Evolutionary conservation across 1,284 basidiomycete genomes (phyloP).

Genomic region (Lignosus rhinocerotis): DNA sequence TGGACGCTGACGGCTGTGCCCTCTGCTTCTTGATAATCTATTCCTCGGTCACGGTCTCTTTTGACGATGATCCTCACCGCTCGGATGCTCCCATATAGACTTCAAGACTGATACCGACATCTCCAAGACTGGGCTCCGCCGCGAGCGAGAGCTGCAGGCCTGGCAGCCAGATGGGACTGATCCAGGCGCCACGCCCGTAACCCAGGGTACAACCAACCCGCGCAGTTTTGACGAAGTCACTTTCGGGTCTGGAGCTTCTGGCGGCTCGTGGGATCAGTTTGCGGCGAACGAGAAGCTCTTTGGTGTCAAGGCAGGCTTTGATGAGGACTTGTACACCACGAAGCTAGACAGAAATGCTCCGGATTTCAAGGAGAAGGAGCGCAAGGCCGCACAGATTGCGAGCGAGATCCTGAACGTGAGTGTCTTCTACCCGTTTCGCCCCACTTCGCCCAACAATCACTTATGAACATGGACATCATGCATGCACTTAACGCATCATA

Average conservation of each 20-base stretch:
- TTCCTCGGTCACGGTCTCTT: background rate
- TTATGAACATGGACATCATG: background rate
- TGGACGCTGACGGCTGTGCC: conserved; percentile 18
- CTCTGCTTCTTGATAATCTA: background rate
- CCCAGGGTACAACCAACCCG: conserved; percentile 14
- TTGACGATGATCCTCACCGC: background rate
- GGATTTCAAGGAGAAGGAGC: conserved; percentile 89
- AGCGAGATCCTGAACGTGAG: conserved; percentile 86
- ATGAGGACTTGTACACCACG: conserved; percentile 96
- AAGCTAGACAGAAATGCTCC: conserved; percentile 84
- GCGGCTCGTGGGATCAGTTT: conserved; percentile 91
- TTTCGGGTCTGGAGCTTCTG: conserved; percentile 55
- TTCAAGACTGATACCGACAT: conserved; percentile 93
- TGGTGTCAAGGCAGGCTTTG: conserved; percentile 89
- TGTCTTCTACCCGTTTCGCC: conserved; percentile 18
- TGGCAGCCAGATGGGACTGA: conserved; percentile 56
- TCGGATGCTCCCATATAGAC: conserved; percentile 42
- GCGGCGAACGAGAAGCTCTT: conserved; percentile 92
- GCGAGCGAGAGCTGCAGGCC: conserved; percentile 82
- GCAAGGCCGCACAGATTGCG: conserved; percentile 85
- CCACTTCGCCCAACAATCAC: background rate
- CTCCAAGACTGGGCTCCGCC: conserved; percentile 51
- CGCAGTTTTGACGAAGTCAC: conserved; percentile 61
- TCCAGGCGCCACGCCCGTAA: conserved; percentile 22
- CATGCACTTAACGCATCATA: background rate